A percentile compares a stretch with the other conserved stretches of the same genome.
Evolutionary conservation across 2,329 filamentous ascomycete genomes (phyloP).

Genomic region (Botryosphaeria dothidea): DNA sequence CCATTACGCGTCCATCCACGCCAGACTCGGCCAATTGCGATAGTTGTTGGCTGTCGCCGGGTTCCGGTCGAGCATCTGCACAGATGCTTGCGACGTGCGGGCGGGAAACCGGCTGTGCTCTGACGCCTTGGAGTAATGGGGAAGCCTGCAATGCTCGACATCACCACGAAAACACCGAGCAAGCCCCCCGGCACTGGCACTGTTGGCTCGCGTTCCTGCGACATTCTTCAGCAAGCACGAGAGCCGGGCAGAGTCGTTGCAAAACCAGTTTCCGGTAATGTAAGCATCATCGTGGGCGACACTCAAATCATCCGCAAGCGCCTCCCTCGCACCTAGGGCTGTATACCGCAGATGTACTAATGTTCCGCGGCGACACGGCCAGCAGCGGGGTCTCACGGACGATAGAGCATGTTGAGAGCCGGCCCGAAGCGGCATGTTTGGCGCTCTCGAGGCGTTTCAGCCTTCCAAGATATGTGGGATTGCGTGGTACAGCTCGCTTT

Average conservation of each 20-base stretch:
- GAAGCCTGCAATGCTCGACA: neutral
- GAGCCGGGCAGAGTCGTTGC: neutral
- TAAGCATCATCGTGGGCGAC: neutral
- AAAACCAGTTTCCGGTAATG: neutral
- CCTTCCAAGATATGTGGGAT: neutral
- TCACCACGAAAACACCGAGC: constrained; percentile 7
- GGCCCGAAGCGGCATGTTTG: constrained; percentile 13
- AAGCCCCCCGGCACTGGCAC: neutral
- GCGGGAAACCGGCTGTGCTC: neutral
- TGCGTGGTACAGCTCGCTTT: neutral
- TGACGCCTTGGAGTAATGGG: neutral
- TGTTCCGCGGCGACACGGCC: neutral
- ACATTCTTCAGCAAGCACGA: constrained; percentile 7
- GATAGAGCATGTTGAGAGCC: neutral
- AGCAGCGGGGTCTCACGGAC: neutral
- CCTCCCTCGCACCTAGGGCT: constrained; percentile 1
- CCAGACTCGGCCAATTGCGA: neutral
- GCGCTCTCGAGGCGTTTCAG: constrained; percentile 9
- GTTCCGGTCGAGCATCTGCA: neutral
- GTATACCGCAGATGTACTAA: neutral
- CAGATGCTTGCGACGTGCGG: neutral
- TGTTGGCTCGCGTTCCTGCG: neutral
- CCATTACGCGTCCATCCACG: neutral
- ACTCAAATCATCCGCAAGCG: neutral
- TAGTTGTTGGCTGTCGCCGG: neutral